Percentiles rank a stretch among this genome's conserved stretches.
Evolutionary conservation across 139 green algal genomes (phyloP).

Genomic region (Volvox africanus): DNA sequence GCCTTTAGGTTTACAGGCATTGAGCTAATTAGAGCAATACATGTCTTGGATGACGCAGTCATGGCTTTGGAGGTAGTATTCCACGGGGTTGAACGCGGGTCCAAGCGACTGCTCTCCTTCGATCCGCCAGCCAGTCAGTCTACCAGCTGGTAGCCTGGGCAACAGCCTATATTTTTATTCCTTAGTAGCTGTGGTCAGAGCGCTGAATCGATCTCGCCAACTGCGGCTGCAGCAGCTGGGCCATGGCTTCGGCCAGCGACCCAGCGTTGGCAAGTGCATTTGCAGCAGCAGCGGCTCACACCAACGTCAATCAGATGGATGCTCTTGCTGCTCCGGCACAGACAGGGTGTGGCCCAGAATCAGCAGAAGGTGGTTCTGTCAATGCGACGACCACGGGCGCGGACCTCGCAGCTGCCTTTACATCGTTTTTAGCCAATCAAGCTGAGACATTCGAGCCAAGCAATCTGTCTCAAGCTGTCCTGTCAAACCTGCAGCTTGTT

Average conservation of each 20-base stretch:
- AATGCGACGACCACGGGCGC: neutral
- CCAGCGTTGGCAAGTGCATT: conserved; percentile 3
- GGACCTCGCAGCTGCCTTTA: conserved; percentile 10
- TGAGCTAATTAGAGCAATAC: neutral
- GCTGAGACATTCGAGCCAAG: neutral
- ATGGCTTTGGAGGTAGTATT: neutral
- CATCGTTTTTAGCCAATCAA: neutral
- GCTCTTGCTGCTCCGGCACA: neutral
- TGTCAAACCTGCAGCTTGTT: conserved; percentile 30
- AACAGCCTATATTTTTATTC: neutral
- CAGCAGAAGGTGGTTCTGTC: neutral
- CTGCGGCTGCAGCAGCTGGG: conserved; percentile 15
- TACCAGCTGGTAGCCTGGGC: neutral
- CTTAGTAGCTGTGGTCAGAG: neutral
- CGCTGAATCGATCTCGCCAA: conserved; percentile 2
- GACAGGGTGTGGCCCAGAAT: neutral
- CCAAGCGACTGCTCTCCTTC: neutral
- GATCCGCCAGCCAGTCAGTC: neutral
- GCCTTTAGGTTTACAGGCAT: neutral
- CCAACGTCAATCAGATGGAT: neutral
- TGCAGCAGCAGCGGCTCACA: neutral
- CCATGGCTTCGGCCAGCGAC: conserved; percentile 13
- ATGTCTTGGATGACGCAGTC: neutral
- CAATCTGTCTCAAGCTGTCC: neutral
- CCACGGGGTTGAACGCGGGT: neutral